Evolutionary conservation across 306 rosid species (phyloP).

Genomic region (Quercus ilex): DNA sequence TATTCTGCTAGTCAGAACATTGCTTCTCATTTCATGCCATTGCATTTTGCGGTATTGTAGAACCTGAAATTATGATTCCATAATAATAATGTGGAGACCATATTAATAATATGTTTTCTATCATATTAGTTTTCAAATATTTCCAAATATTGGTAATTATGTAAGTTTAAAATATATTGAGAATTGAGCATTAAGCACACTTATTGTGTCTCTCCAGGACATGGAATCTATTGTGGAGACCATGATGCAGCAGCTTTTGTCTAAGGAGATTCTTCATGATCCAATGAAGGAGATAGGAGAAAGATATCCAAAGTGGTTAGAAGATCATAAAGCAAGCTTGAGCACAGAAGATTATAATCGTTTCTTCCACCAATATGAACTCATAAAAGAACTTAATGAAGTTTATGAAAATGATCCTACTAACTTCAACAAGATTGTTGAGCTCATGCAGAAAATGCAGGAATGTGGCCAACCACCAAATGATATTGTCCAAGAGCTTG

Average conservation of each 20-base stretch:
- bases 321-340: slow-evolving; percentile 72
- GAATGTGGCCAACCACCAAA: slow-evolving; percentile 97
- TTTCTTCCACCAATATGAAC: slow-evolving; percentile 54
- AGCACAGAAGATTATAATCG: slow-evolving; percentile 75
- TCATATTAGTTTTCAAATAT: not conserved
- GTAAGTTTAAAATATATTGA: not conserved
- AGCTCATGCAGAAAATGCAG: slow-evolving; percentile 98
- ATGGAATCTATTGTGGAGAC: slow-evolving; percentile 90
- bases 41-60: not conserved
- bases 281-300: slow-evolving; percentile 98
- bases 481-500: slow-evolving; percentile 80
- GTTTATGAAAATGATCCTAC: slow-evolving; percentile 73
- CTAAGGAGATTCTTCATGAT: slow-evolving; percentile 94
- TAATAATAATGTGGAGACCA: not conserved
- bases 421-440: slow-evolving; percentile 76
- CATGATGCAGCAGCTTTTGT: slow-evolving; percentile 94
- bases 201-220: slow-evolving; percentile 40
- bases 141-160: not conserved
- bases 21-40: not conserved
- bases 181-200: slow-evolving; percentile 1
- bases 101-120: not conserved
- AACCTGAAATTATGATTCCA: not conserved
- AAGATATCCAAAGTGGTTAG: slow-evolving; percentile 95
- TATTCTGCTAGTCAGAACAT: not conserved
- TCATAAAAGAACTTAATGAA: slow-evolving; percentile 67